These are phyloP conservation scores for Telfairia occidentalis DNA, from an alignment of 331 rosid genomes.

Conservation along the genomic window DNA sequence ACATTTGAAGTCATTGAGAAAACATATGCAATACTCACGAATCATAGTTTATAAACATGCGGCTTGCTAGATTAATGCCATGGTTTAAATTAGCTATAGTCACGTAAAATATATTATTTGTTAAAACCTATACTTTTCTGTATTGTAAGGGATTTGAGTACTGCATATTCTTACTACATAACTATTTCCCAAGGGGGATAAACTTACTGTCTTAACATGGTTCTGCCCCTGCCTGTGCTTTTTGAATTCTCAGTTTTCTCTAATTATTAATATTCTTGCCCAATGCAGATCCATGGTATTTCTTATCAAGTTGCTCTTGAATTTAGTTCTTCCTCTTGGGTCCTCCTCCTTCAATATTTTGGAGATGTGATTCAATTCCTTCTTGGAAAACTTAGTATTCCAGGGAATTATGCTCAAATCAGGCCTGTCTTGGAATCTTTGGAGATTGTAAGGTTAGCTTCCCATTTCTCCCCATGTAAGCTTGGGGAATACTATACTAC, in stretches of 20 bases:
- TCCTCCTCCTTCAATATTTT: slow-evolving; percentile 32
- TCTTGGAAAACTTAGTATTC: slow-evolving; percentile 21
- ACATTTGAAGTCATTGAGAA: not conserved
- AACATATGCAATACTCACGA: not conserved
- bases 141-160: not conserved
- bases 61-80: not conserved
- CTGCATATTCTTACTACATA: not conserved
- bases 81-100: not conserved
- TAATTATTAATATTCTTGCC: not conserved
- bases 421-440: slow-evolving; percentile 36
- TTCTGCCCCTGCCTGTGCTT: not conserved
- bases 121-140: not conserved
- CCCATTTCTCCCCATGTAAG: not conserved
- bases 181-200: not conserved
- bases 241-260: not conserved
- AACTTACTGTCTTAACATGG: not conserved
- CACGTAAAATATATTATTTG: not conserved
- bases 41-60: not conserved
- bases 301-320: slow-evolving; percentile 43
- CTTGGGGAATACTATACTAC: not conserved
- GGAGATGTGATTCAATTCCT: slow-evolving; percentile 37
- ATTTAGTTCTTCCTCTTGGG: slow-evolving; percentile 43
- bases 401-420: slow-evolving; percentile 17
- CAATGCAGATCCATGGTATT: slow-evolving; percentile 48
- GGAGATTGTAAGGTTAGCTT: slow-evolving; percentile 38